These are phyloP conservation scores for Amanita rimosa DNA, from an alignment of 768 basidiomycete genomes.

Conservation along the genomic window DNA sequence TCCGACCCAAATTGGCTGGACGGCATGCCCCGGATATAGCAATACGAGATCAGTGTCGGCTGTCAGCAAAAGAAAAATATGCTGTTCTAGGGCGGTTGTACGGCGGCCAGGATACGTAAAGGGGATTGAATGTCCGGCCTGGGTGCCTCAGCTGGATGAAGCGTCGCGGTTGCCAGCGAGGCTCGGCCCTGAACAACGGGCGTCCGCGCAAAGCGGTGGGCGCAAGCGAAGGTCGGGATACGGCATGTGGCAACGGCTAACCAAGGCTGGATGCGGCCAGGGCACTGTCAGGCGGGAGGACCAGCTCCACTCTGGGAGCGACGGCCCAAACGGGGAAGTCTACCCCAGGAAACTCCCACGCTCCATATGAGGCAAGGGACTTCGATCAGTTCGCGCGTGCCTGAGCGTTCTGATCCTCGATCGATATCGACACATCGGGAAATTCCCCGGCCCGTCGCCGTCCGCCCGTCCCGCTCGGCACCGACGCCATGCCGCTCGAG, in stretches of 20 bases:
- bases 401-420: constrained; percentile 7
- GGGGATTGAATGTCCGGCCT: not conserved
- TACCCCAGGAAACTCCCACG: constrained; percentile 7
- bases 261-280: not conserved
- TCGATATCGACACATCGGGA: constrained; percentile 1
- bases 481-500: not conserved
- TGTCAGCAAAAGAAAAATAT: not conserved
- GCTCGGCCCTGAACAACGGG: not conserved
- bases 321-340: not conserved
- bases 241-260: not conserved
- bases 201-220: not conserved
- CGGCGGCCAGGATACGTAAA: not conserved
- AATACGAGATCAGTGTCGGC: not conserved
- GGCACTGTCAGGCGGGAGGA: not conserved
- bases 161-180: constrained; percentile 1
- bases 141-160: constrained; percentile 2
- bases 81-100: too few species aligned
- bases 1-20: not conserved
- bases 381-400: constrained; percentile 7
- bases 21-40: not conserved
- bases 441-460: not conserved
- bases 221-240: not conserved
- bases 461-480: not conserved
- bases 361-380: not conserved
- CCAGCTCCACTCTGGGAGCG: constrained; percentile 4